phyloP scores from a whole-genome alignment of 768 basidiomycete species.

The Obba rivulosa region DNA sequence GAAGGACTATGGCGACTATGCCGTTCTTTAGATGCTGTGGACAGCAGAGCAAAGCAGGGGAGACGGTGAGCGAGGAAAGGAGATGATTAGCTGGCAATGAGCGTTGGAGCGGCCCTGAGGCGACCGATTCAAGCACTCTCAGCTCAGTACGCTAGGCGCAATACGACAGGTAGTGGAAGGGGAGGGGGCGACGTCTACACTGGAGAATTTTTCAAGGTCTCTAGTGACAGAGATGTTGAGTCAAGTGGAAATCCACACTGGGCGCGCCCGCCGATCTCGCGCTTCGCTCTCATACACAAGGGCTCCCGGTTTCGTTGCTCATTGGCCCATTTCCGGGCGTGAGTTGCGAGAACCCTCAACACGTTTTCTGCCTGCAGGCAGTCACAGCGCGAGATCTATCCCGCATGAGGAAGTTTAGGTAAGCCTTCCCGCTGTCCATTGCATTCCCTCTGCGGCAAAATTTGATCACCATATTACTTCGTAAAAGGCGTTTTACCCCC shows the following conservation, averaged over 20 bases:
- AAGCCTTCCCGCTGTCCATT: slow-evolving; percentile 17
- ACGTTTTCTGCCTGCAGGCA: slow-evolving; percentile 30
- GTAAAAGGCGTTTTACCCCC: no score
- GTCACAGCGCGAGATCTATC: slow-evolving; percentile 17
- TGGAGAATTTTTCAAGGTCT: slow-evolving; percentile 21
- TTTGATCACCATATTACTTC: slow-evolving; percentile 1
- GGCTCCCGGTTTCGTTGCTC: slow-evolving; percentile 16
- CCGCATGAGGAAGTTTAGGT: slow-evolving; percentile 23
- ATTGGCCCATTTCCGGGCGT: slow-evolving; percentile 22
- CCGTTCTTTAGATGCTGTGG: slow-evolving; percentile 15
- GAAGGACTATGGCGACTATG: slow-evolving; percentile 15
- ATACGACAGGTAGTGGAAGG: slow-evolving; percentile 6
- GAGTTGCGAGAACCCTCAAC: slow-evolving; percentile 18
- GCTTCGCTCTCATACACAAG: slow-evolving; percentile 18
- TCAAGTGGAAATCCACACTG: slow-evolving; percentile 21
- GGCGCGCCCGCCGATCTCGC: slow-evolving; percentile 24
- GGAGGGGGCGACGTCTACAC: slow-evolving; percentile 14
- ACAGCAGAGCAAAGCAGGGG: slow-evolving; percentile 6
- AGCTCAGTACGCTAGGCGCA: slow-evolving; percentile 3
- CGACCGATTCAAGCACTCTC: slow-evolving; percentile 6
- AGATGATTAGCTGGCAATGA: slow-evolving; percentile 4
- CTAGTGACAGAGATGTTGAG: slow-evolving; percentile 14
- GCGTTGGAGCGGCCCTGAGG: slow-evolving; percentile 10
- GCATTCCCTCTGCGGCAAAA: slow-evolving; percentile 8
- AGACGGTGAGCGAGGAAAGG: background rate